Conservation (phyloP, 2,329 filamentous ascomycete species). For the Xylaria sp. region DNA sequence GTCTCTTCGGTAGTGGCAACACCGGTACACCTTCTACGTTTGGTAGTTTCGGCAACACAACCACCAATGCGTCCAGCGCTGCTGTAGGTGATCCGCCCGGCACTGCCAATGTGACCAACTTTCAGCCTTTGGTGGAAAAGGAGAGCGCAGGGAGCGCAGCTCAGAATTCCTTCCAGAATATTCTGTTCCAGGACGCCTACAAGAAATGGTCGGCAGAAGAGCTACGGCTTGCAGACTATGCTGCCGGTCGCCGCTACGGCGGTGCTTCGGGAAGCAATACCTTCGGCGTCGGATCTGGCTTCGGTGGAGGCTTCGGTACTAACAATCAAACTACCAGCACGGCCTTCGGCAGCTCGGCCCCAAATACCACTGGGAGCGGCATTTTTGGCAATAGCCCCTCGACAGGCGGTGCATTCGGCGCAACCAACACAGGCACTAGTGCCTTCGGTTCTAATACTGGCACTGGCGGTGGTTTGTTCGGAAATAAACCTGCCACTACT, state of each 20-base stretch:
- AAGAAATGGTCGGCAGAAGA: constrained; percentile 92
- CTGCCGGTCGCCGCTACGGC: constrained; percentile 84
- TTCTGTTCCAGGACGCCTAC: constrained; percentile 82
- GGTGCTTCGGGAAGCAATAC: constrained; percentile 86
- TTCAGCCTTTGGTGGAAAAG: constrained; percentile 77
- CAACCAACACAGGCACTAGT: constrained; percentile 40
- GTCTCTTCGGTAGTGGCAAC: constrained; percentile 59
- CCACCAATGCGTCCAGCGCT: constrained; percentile 57
- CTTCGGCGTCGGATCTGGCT: constrained; percentile 74
- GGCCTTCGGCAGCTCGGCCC: constrained; percentile 49
- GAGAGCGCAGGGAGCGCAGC: constrained; percentile 66
- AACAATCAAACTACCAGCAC: constrained; percentile 48
- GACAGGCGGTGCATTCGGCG: constrained; percentile 45
- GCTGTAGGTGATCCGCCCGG: constrained; percentile 72
- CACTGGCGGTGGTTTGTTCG: constrained; percentile 54
- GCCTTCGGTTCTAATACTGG: constrained; percentile 48
- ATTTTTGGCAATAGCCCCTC: constrained; percentile 53
- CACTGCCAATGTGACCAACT: constrained; percentile 73
- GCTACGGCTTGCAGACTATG: constrained; percentile 85
- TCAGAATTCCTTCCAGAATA: constrained; percentile 78
- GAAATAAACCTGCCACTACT: constrained; percentile 50
- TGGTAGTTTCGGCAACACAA: constrained; percentile 53
- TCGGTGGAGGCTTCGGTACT: constrained; percentile 60
- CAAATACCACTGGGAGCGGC: constrained; percentile 52
- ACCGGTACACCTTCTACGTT: constrained; percentile 43